Evolutionary conservation across 805 yeast genomes (phyloP), one percentile per base, ranked within the genome.

Genomic region (Nakazawaea anatomiae): DNA sequence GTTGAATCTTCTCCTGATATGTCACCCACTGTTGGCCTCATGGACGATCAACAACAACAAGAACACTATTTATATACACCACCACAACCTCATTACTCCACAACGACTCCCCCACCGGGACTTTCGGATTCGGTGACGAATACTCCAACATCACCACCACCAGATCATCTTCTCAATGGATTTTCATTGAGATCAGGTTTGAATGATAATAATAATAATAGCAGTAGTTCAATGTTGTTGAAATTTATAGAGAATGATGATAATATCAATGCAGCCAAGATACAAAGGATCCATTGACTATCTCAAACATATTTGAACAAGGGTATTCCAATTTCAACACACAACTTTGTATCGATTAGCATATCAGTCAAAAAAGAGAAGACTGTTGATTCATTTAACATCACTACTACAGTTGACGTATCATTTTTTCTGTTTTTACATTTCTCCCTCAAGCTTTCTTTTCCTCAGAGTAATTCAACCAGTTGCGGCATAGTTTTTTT

Each of bases 71-170:
- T 32, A 30, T 39, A 44, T 35, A 36, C 32, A 36, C 40, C 47
- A 18, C 18, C 32, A 14, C 41, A 12, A 25, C 18, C 41, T 12
- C 46, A 42, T 11, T 29, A 6, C 27, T 47, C 25, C 25, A 18
- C 25, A 18, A 18, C 25, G 3, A 18, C 11, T 3, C 8, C 35
- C 3, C 35, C 35, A 32, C 35, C 35, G 2, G 11, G 11, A 32
- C 35, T 47, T 25, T 47, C 50, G 6, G 6, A 42, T n/a, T 47
- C 50, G 12, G 14, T 47, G 14, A 35, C 50, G 10, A 47, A 41
- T 29, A 47, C 50, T 10, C 50, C 50, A 35, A 47, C 29, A 8
- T 35, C 50, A 7, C 50, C 50, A 42, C 41, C 25, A 18, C 25
- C 25, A 18, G 25, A 18, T 18, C 25, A 46, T n/a, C 8, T 18